Evolutionary conservation across 1,139 yeast genomes (phyloP), one percentile per base, ranked within the genome.

Genomic region (Chernovozyma sophiae-reginae): DNA sequence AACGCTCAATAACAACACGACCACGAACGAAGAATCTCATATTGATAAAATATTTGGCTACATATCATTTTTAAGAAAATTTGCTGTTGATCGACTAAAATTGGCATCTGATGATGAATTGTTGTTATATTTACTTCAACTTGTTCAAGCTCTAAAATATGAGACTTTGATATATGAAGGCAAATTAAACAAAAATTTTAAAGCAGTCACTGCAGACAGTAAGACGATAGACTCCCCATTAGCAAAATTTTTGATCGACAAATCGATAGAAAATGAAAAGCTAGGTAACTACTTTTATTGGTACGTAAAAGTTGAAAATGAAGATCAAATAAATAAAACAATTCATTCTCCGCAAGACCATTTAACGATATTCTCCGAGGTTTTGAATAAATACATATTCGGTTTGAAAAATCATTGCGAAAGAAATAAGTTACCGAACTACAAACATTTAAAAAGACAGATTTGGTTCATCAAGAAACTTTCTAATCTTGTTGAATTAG

Each of bases 131-230:
- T 62, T 94, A 43, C 71, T 94, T 40, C 98, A 94, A 57, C 67
- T 94, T 13, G 97, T 94, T 0, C 97, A 90, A 54, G 96, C 97
- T 0, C 73, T 94, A 33, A 83, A 87, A 44, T 87, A 86, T 55
- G 98, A 70, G 43, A 52, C 69, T 0, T 41, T 62, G 26, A 58
- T 65, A 4, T 60, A 13, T 41, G 39, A 35, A 25, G 15, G 49
- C 12, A 50, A 49, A 13, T 53, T 52, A 19, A 47, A 53, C 19
- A 55, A 52, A 35, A 56, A 40, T 32, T 37, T 58, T 35, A 16
- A 11, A 13, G 12, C 12, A 11, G 12, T 14, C 6, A 11, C 6
- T 6, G 6, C 6, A 7, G 29, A 11, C 8, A 20, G 23, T 20
- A 20, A 20, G 8, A 20, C 23, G 10, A 20, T 7, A 20, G 23